Base-by-base conservation (phyloP, 768 basidiomycete genomes). In the Dentipellis sp. region DNA sequence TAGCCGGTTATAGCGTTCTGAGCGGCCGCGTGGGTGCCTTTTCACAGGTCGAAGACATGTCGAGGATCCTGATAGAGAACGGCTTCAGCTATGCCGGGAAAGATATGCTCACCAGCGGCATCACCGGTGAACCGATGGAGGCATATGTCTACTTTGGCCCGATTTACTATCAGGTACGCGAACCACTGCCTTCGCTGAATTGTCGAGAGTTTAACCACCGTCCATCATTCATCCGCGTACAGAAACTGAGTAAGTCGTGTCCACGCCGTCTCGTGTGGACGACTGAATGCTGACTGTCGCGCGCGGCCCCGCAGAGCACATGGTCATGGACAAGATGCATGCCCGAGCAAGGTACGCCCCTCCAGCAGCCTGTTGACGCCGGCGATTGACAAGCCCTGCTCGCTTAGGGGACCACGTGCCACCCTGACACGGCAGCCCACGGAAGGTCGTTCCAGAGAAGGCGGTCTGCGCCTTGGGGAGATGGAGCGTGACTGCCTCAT, bases 321-420 rank as follows among this genome's bases (percentile, higher is more conserved):
- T 98, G 95, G 95, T 98, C 52, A 89, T 97, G 86, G 97, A 99
- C 78, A 99, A 99, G 78, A 99, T 99, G 97, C 97, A 99, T 64
- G 97, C 97, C 62, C 86, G 97, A 56, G 94, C 97, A 52, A 87
- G 92, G 91, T 86, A 69, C 64, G 77, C 64, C 52, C 54, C 52
- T 38, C 23, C 22, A 40, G 14, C 22, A 17, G 22, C 23, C 19
- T 29, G 29, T 22, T 39, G 14, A 10, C 48, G 19, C 22, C 22
- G 46, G 22, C 6, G 40, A 38, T 50, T 55, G 40, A 48, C 40
- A 59, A 42, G 19, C 48, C 19, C 47, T 5, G 49, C 45, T 12
- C 55, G 9, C 42, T 50, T 68, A 94, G 91, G 65, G 95, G 97
- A 14, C 97, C 97, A 48, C 88, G 94, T 67, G 97, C 97, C 10